Conservation (phyloP, 2,329 filamentous ascomycete genomes). For the Aureobasidium leucospermi region DNA sequence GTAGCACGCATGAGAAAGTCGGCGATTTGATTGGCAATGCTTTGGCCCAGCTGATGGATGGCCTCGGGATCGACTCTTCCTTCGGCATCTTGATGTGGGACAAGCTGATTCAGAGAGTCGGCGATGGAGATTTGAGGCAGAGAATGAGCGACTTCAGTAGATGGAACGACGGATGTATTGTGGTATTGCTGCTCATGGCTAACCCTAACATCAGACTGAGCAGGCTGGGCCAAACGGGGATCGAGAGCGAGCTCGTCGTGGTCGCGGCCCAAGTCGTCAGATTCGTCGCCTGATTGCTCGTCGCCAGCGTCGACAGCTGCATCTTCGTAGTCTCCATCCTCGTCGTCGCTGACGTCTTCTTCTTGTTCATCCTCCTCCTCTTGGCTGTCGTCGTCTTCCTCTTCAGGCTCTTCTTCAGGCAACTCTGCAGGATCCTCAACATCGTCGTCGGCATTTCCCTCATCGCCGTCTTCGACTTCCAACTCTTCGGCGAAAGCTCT, state of each 20-base stretch:
- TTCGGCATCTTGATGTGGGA: constrained; percentile 7
- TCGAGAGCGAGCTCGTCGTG: not conserved
- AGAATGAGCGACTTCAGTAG: constrained; percentile 7
- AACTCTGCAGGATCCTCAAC: constrained; percentile 18
- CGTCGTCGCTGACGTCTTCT: constrained; percentile 13
- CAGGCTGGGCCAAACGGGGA: constrained; percentile 8
- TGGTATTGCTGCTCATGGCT: constrained; percentile 2
- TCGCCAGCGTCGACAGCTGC: constrained; percentile 7
- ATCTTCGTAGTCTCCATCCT: constrained; percentile 5
- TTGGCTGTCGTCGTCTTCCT: not conserved
- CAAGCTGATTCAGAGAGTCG: constrained; percentile 13
- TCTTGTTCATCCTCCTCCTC: constrained; percentile 11
- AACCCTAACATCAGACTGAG: not conserved
- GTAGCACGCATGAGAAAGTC: constrained; percentile 20
- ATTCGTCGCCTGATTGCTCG: constrained; percentile 14
- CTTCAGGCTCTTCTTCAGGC: constrained; percentile 15
- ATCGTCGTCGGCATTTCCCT: constrained; percentile 31
- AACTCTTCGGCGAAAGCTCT: constrained; percentile 25
- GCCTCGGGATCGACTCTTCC: constrained; percentile 19
- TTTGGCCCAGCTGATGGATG: constrained; percentile 28
- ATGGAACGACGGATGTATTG: constrained; percentile 3
- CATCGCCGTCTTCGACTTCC: constrained; percentile 25
- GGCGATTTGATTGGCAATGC: constrained; percentile 29
- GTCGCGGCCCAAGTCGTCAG: constrained; percentile 16
- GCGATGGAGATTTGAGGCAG: constrained; percentile 7